phyloP scores from a whole-genome alignment of 257 asterid genomes.

The Henckelia pumila region DNA sequence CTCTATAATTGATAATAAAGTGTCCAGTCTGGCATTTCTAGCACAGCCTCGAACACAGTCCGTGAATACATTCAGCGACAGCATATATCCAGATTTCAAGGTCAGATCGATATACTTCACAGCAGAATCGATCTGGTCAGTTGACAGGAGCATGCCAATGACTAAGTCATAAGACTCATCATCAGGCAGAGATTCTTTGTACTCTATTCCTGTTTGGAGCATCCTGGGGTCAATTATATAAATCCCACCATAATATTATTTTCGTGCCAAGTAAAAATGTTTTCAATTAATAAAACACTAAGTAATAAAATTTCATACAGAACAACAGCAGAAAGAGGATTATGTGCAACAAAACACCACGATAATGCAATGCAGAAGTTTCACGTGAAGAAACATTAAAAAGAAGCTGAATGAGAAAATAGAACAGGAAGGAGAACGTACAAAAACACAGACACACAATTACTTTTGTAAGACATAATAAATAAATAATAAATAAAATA shows the following conservation, averaged over 20 bases:
- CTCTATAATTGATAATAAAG: slow-evolving; percentile 66
- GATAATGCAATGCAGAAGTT: slow-evolving; percentile 4
- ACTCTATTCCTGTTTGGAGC: slow-evolving; percentile 60
- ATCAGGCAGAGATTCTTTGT: slow-evolving; percentile 76
- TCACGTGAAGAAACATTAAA: neutral
- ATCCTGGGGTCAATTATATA: slow-evolving; percentile 62
- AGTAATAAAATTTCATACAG: slow-evolving; percentile 13
- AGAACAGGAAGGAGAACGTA: neutral
- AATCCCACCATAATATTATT: slow-evolving; percentile 28
- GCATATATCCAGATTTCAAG: slow-evolving; percentile 60
- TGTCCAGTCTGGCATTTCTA: slow-evolving; percentile 51
- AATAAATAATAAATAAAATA: neutral
- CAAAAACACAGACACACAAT: neutral
- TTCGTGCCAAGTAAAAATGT: slow-evolving; percentile 19
- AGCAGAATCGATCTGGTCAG: slow-evolving; percentile 58
- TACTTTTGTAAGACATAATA: neutral
- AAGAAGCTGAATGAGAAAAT: slow-evolving; percentile 7
- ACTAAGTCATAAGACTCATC: slow-evolving; percentile 76
- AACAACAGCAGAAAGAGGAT: neutral
- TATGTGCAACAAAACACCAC: slow-evolving; percentile 5
- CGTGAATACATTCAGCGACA: slow-evolving; percentile 54
- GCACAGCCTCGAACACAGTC: slow-evolving; percentile 53
- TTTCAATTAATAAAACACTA: slow-evolving; percentile 8
- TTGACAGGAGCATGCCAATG: slow-evolving; percentile 61
- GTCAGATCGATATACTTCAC: slow-evolving; percentile 59